phyloP scores from a whole-genome alignment of 2,329 filamentous ascomycete species.

The Pseudogymnoascus destructans region DNA sequence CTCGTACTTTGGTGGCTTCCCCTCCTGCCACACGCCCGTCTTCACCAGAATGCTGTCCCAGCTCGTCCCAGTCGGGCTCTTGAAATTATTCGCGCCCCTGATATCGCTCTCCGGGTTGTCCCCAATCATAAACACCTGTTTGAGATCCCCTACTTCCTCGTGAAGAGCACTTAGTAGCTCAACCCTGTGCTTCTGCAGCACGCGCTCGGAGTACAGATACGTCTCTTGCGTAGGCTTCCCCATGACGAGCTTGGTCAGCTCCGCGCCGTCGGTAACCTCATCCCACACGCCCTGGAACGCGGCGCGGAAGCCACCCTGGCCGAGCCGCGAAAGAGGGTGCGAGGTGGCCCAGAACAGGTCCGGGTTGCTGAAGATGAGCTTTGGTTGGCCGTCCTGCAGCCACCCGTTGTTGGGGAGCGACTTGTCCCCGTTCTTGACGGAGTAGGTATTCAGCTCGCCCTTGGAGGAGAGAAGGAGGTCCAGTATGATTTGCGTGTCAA shows the following conservation, averaged over 20 bases:
- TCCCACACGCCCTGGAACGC: conserved; percentile 71
- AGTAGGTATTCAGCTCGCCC: conserved; percentile 75
- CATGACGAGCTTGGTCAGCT: conserved; percentile 52
- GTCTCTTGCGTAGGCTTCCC: conserved; percentile 73
- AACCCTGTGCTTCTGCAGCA: conserved; percentile 47
- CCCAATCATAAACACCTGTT: conserved; percentile 85
- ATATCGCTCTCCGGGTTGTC: conserved; percentile 88
- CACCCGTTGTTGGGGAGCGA: conserved; percentile 62
- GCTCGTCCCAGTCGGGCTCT: conserved; percentile 50
- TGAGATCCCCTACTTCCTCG: conserved; percentile 35
- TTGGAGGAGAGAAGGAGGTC: conserved; percentile 67
- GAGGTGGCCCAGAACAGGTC: conserved; percentile 82
- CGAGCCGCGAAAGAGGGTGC: conserved; percentile 74
- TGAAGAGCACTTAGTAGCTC: conserved; percentile 15
- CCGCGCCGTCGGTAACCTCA: conserved; percentile 49
- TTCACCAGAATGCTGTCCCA: conserved; percentile 69
- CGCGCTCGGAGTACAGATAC: conserved; percentile 71
- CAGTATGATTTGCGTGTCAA: conserved; percentile 73
- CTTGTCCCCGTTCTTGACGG: conserved; percentile 52
- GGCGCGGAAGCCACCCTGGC: conserved; percentile 81
- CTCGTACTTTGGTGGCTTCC: conserved; percentile 40
- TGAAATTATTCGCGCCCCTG: conserved; percentile 66
- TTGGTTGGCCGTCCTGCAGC: conserved; percentile 68
- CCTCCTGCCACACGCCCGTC: conserved; percentile 62
- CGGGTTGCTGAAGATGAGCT: conserved; percentile 76